These are phyloP conservation scores for Calonectria pseudoreteaudii DNA, from an alignment of 2,329 filamentous ascomycete species.

Conservation along the genomic window DNA sequence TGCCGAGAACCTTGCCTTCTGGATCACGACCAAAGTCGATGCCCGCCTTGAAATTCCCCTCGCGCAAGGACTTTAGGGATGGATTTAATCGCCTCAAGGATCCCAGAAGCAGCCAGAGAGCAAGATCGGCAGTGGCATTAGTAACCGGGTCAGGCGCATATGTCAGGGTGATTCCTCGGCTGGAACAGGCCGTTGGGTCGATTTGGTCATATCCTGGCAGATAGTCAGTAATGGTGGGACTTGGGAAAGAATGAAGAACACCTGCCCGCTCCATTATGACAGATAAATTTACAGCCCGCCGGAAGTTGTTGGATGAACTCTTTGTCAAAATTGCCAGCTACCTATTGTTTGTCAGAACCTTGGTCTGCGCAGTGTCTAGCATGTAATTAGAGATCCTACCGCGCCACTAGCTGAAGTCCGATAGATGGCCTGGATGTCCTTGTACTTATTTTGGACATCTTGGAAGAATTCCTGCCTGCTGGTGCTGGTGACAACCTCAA, in stretches of 20 bases:
- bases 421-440: constrained; percentile 34
- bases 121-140: constrained; percentile 77
- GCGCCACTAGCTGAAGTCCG: constrained; percentile 40
- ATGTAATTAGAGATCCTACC: background rate
- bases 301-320: constrained; percentile 31
- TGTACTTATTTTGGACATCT: constrained; percentile 34
- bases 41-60: constrained; percentile 69
- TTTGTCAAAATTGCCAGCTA: constrained; percentile 30
- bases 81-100: constrained; percentile 75
- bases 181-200: constrained; percentile 71
- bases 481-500: constrained; percentile 36
- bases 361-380: too few relatives aligned
- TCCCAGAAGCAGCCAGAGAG: constrained; percentile 78
- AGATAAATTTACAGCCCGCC: constrained; percentile 57
- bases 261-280: constrained; percentile 53
- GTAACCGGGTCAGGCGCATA: constrained; percentile 77
- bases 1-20: constrained; percentile 71
- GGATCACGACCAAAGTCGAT: constrained; percentile 73
- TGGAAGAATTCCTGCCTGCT: constrained; percentile 31
- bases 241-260: too few relatives aligned
- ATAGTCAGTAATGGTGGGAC: too few relatives aligned
- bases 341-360: constrained; percentile 1
- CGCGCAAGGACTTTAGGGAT: constrained; percentile 67
- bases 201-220: constrained; percentile 73
- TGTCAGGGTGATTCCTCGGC: constrained; percentile 66